These are phyloP conservation scores for Lichtheimia hyalospora DNA, from an alignment of 371 early-diverging fungal species.

Conservation along the genomic window DNA sequence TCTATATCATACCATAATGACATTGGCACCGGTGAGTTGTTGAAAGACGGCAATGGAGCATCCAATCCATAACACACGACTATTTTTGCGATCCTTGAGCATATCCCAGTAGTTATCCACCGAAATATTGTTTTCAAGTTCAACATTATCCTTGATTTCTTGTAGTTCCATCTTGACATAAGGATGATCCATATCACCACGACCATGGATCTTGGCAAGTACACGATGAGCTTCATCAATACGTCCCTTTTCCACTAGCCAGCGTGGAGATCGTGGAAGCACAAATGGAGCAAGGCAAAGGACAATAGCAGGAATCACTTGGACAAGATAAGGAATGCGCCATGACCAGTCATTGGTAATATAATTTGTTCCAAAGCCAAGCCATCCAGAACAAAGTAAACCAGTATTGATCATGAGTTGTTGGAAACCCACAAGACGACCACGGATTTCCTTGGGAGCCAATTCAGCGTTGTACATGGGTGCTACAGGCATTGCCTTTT, in stretches of 20 bases:
- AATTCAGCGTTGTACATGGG: constrained; percentile 88
- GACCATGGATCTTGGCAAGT: constrained; percentile 74
- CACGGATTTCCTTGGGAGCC: constrained; percentile 60
- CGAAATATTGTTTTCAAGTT: constrained; percentile 68
- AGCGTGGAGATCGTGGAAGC: constrained; percentile 60
- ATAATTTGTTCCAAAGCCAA: constrained; percentile 35
- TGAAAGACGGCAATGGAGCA: constrained; percentile 70
- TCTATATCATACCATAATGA: constrained; percentile 13
- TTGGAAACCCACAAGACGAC: constrained; percentile 48
- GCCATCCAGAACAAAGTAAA: constrained; percentile 51
- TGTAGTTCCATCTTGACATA: constrained; percentile 73
- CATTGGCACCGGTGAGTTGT: constrained; percentile 56
- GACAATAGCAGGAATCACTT: constrained; percentile 46
- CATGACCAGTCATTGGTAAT: constrained; percentile 36
- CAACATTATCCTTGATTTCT: constrained; percentile 72
- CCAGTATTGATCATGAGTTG: constrained; percentile 49
- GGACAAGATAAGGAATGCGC: constrained; percentile 56
- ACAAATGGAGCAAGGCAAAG: constrained; percentile 46
- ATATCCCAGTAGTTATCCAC: constrained; percentile 73
- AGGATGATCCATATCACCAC: constrained; percentile 51
- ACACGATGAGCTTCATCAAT: constrained; percentile 67
- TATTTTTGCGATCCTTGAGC: constrained; percentile 62
- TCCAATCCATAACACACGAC: constrained; percentile 66
- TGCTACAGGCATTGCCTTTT: constrained; percentile 36
- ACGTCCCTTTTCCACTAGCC: constrained; percentile 45